Conservation (phyloP, 371 early-diverging fungal genomes). For the Capillidium rhysosporum region DNA sequence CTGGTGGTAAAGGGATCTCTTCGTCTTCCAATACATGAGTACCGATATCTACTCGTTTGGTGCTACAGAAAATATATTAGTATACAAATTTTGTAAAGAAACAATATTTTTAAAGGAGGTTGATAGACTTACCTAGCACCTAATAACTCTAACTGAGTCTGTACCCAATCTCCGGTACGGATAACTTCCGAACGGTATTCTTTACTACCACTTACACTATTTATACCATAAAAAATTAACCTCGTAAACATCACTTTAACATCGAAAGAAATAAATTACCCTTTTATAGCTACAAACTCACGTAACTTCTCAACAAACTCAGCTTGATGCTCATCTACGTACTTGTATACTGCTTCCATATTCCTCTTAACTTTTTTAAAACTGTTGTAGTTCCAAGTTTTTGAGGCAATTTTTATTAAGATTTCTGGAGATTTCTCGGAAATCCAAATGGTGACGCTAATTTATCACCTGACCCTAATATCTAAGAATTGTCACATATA, state of each 20-base stretch:
- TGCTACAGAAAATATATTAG: conserved; percentile 2
- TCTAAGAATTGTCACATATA: too few species aligned
- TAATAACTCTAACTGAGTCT: conserved; percentile 45
- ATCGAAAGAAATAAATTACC: conserved; percentile 20
- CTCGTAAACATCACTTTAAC: too few species aligned
- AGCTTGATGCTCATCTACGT: conserved; percentile 60
- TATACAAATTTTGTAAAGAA: too few species aligned
- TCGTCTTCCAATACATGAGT: conserved; percentile 64
- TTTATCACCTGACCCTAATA: too few species aligned
- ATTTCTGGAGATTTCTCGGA: too few species aligned
- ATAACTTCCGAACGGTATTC: conserved; percentile 65
- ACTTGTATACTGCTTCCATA: conserved; percentile 35
- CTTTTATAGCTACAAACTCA: conserved; percentile 83
- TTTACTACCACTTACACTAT: conserved; percentile 64
- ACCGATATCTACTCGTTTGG: conserved; percentile 49
- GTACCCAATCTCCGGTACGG: conserved; percentile 78
- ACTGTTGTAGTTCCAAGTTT: too few species aligned
- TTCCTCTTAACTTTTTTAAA: too few species aligned
- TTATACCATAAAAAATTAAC: background rate
- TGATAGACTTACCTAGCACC: conserved; percentile 29
- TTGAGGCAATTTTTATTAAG: too few species aligned
- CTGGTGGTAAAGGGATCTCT: conserved; percentile 66
- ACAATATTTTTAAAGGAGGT: background rate
- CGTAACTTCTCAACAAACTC: conserved; percentile 64
- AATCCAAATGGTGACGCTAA: too few species aligned